Conservation (phyloP, 140 eudicot species). For the Senecio squalidus region DNA sequence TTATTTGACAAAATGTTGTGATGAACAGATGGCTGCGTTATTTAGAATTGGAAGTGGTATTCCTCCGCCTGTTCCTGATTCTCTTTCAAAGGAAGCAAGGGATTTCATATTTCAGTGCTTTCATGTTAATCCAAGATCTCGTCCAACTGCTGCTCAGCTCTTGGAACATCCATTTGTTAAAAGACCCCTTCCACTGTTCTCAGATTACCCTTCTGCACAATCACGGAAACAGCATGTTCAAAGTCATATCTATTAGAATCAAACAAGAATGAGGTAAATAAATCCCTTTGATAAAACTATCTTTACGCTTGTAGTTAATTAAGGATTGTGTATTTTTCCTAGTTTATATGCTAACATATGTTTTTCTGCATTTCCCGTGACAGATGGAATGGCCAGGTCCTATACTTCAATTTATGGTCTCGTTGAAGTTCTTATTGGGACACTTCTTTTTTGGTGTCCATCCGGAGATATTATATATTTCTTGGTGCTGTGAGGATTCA, state of each 20-base stretch:
- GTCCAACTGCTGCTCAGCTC: slow-evolving; percentile 84
- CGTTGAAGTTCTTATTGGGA: slow-evolving; percentile 22
- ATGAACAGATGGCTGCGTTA: slow-evolving; percentile 69
- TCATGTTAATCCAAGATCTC: slow-evolving; percentile 55
- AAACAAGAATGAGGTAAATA: slow-evolving; percentile 10
- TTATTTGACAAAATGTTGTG: slow-evolving; percentile 22
- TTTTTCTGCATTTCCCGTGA: not conserved
- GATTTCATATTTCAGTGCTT: slow-evolving; percentile 66
- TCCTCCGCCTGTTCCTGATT: slow-evolving; percentile 64
- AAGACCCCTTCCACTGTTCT: slow-evolving; percentile 36
- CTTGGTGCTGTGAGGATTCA: slow-evolving; percentile 5
- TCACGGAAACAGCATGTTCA: slow-evolving; percentile 24
- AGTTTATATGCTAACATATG: not conserved
- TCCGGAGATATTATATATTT: not conserved
- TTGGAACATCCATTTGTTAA: slow-evolving; percentile 79
- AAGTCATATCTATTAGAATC: slow-evolving; percentile 9
- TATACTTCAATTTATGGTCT: slow-evolving; percentile 3
- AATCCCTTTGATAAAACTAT: not conserved
- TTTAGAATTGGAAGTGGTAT: slow-evolving; percentile 69
- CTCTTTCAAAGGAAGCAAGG: slow-evolving; percentile 59
- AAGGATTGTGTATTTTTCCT: not conserved
- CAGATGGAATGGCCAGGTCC: slow-evolving; percentile 2
- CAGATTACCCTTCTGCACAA: slow-evolving; percentile 41
- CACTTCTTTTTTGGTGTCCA: not conserved
- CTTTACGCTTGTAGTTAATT: not conserved